Percentiles rank a stretch among this genome's conserved stretches.
These are phyloP conservation scores for Pascua guehoae DNA, from an alignment of 1,284 basidiomycete species.

Conservation along the genomic window DNA sequence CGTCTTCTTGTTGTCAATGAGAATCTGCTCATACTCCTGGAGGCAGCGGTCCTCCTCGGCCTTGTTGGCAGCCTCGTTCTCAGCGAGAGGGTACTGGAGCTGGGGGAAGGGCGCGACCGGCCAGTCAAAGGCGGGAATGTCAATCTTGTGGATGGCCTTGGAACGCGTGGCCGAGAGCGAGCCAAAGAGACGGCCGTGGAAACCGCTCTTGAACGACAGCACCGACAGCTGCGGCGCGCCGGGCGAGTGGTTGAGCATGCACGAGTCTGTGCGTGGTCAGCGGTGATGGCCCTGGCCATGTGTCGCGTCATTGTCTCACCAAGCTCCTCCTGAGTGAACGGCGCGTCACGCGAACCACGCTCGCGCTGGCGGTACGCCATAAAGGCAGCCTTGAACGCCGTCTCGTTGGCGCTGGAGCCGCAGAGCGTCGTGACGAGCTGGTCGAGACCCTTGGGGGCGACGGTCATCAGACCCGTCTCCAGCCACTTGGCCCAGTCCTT, in stretches of 20 bases:
- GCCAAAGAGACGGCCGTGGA: slow-evolving; percentile 54
- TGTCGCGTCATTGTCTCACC: slow-evolving; percentile 17
- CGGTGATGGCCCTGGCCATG: slow-evolving; percentile 4
- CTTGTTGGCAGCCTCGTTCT: slow-evolving; percentile 49
- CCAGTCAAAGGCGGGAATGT: slow-evolving; percentile 59
- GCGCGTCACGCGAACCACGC: slow-evolving; percentile 23
- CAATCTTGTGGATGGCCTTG: slow-evolving; percentile 56
- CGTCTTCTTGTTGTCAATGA: slow-evolving; percentile 43
- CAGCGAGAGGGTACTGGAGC: slow-evolving; percentile 54
- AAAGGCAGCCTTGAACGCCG: slow-evolving; percentile 58
- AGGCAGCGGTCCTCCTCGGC: slow-evolving; percentile 44
- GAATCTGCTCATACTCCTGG: slow-evolving; percentile 40
- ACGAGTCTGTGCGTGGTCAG: slow-evolving; percentile 34
- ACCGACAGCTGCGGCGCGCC: slow-evolving; percentile 54
- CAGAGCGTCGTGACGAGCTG: slow-evolving; percentile 50
- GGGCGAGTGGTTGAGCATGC: slow-evolving; percentile 55
- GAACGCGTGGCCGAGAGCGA: slow-evolving; percentile 54
- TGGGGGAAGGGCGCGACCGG: slow-evolving; percentile 55
- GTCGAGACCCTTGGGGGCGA: slow-evolving; percentile 53
- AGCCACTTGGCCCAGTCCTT: slow-evolving; percentile 52
- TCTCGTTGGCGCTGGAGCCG: slow-evolving; percentile 50
- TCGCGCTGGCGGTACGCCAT: slow-evolving; percentile 45
- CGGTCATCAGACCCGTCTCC: slow-evolving; percentile 52
- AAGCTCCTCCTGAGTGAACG: slow-evolving; percentile 41
- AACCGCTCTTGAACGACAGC: slow-evolving; percentile 55